Conservation (phyloP, 163 green algal genomes). For the Chloromonas sp. region DNA sequence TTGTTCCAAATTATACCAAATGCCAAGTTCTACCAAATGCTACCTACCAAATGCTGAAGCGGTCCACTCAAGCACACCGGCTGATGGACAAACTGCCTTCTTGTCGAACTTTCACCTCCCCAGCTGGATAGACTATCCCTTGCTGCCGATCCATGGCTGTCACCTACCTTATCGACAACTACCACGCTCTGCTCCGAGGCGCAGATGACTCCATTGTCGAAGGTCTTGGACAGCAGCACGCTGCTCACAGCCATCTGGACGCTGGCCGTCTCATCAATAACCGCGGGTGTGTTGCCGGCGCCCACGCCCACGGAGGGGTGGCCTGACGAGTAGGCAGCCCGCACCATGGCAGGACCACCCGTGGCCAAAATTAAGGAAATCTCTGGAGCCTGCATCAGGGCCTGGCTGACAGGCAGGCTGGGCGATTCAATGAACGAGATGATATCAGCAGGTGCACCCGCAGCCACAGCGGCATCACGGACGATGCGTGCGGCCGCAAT, state of each 20-base stretch:
- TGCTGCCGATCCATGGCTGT: too few relatives aligned
- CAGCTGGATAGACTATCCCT: too few relatives aligned
- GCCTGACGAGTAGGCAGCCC: slow-evolving; percentile 58
- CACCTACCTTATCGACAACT: slow-evolving; percentile 31
- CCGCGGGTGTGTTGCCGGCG: slow-evolving; percentile 63
- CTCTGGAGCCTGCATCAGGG: slow-evolving; percentile 42
- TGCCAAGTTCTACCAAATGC: too few relatives aligned
- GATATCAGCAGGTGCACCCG: slow-evolving; percentile 37
- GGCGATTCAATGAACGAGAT: slow-evolving; percentile 48
- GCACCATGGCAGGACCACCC: slow-evolving; percentile 61
- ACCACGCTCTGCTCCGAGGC: slow-evolving; percentile 63
- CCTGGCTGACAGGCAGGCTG: slow-evolving; percentile 34
- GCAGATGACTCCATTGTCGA: slow-evolving; percentile 77
- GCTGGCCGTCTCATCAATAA: slow-evolving; percentile 64
- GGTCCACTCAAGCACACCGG: too few relatives aligned
- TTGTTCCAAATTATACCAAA: too few relatives aligned
- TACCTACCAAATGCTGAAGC: too few relatives aligned
- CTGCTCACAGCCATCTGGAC: slow-evolving; percentile 52
- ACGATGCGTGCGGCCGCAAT: slow-evolving; percentile 54
- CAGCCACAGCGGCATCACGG: slow-evolving; percentile 40
- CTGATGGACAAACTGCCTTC: too few relatives aligned
- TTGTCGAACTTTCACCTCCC: too few relatives aligned
- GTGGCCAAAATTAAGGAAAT: slow-evolving; percentile 62
- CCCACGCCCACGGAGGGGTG: slow-evolving; percentile 65
- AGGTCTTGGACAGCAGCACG: slow-evolving; percentile 69